Percentiles rank a stretch among this genome's conserved stretches.
These are phyloP conservation scores for Cutaneotrichosporon sp. DNA, from an alignment of 1,284 basidiomycete genomes.

Conservation along the genomic window DNA sequence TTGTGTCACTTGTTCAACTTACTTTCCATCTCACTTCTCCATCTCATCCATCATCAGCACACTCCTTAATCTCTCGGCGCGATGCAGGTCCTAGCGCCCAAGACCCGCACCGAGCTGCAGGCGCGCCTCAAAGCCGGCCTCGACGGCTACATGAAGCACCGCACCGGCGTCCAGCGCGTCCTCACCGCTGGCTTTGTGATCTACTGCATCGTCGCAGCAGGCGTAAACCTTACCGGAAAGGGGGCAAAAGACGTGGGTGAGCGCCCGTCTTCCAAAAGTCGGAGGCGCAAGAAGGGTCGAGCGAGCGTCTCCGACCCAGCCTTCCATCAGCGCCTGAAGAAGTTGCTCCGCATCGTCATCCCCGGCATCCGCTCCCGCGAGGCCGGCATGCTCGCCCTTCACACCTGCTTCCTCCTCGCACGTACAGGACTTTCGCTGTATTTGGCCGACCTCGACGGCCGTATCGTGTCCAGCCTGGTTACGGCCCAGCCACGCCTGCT, in stretches of 20 bases:
- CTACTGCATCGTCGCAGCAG: slow-evolving; percentile 46
- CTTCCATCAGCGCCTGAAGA: slow-evolving; percentile 78
- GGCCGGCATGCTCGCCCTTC: slow-evolving; percentile 78
- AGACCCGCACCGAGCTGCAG: slow-evolving; percentile 1
- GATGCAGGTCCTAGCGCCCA: background rate
- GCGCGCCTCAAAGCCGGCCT: slow-evolving; percentile 23
- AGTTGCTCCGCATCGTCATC: slow-evolving; percentile 82
- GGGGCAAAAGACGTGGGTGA: slow-evolving; percentile 14
- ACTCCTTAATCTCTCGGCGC: background rate
- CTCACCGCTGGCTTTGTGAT: slow-evolving; percentile 57
- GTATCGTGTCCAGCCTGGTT: slow-evolving; percentile 93
- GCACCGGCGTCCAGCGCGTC: slow-evolving; percentile 67
- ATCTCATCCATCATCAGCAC: background rate
- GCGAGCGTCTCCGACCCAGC: slow-evolving; percentile 70
- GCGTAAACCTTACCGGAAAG: slow-evolving; percentile 35
- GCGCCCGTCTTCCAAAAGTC: slow-evolving; percentile 20
- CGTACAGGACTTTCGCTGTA: slow-evolving; percentile 91
- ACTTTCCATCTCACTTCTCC: slow-evolving; percentile 1
- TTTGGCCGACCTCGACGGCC: slow-evolving; percentile 86
- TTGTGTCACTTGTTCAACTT: background rate
- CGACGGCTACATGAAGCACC: slow-evolving; percentile 60
- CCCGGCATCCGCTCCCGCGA: slow-evolving; percentile 82
- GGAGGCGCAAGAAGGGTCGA: slow-evolving; percentile 17
- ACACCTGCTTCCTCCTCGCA: slow-evolving; percentile 82
- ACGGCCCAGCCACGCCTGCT: slow-evolving; percentile 78